phyloP scores from a whole-genome alignment of 2,329 filamentous ascomycete genomes.

The Celoporthe dispersa region DNA sequence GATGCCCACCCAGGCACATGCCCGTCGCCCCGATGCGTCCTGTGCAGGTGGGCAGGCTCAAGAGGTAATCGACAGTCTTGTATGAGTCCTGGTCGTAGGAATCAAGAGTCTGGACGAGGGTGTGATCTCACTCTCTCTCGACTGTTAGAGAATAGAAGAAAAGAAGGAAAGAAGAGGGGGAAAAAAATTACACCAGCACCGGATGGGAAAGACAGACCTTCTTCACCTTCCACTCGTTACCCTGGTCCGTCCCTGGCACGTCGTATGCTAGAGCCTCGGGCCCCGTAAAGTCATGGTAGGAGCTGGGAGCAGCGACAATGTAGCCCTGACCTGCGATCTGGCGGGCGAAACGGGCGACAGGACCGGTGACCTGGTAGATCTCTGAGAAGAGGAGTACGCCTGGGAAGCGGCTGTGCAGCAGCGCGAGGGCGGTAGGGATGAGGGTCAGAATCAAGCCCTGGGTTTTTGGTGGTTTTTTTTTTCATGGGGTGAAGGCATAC shows the following conservation, averaged over 20 bases:
- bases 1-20: conserved; percentile 93
- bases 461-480: neutral
- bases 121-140: neutral
- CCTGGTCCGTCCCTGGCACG: conserved; percentile 81
- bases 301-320: conserved; percentile 88
- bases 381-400: conserved; percentile 89
- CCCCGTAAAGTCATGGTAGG: conserved; percentile 91
- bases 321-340: conserved; percentile 93
- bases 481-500: conserved; percentile 31
- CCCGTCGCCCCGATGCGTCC: conserved; percentile 79
- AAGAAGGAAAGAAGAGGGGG: neutral
- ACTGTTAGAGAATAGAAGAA: neutral
- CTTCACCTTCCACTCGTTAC: conserved; percentile 83
- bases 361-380: conserved; percentile 82
- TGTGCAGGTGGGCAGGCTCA: conserved; percentile 77
- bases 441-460: neutral
- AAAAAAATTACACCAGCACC: neutral
- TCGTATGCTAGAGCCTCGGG: conserved; percentile 86
- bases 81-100: conserved; percentile 84
- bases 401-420: conserved; percentile 66
- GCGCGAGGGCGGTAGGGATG: neutral
- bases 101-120: conserved; percentile 65
- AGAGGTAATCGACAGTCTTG: conserved; percentile 70
- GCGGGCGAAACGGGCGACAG: conserved; percentile 84
- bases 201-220: conserved; percentile 56